Evolutionary conservation across 768 basidiomycete genomes (phyloP), one percentile per base, ranked within the genome.

Genomic region (Rhodosporidiobolus sp.): DNA sequence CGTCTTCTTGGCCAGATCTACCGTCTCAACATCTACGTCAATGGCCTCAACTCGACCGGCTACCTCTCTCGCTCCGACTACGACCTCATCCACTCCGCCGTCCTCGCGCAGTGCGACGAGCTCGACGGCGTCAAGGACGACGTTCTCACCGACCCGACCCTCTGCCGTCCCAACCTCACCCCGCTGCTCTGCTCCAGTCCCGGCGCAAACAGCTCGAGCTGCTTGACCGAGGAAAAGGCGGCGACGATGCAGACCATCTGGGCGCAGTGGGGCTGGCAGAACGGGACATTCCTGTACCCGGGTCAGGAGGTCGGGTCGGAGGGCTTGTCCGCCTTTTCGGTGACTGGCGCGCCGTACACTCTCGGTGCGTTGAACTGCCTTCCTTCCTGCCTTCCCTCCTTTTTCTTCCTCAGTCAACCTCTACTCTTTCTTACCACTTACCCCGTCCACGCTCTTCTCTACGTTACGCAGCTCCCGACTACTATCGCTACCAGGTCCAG

Each of bases 101-200:
- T 45, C n/a, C 30, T 32, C 3, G 32, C 45, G 26, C 32, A 22
- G 54, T 17, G 75, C 55, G 75, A 76, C 62, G 67, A 55, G 28
- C 57, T 73, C 45, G 75, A 76, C 50, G 75, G 75, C 12, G 55
- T 76, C 43, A 56, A 56, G 19, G 64, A 65, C 30, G 2, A 56
- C 3, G 55, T 65, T 19, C 55, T 65, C 45, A 80, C 80, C 35
- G 80, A 80, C 61, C 78, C 81, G 17, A 72, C 79, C 57, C 79
- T 79, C 61, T 78, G 77, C 49, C 78, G 79, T 38, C 81, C 81
- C 4, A 77, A 76, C 22, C 57, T 43, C 14, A 43, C 38, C 8
- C 38, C 38, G 38, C 38, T 43, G 8, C 38, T 43, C 38, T 43
- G 38, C 38, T 43, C 38, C 38, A 7, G 14, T 7, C 38, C 38